Base-by-base conservation (phyloP, 139 green algal genomes). In the Volvox reticuliferus region DNA sequence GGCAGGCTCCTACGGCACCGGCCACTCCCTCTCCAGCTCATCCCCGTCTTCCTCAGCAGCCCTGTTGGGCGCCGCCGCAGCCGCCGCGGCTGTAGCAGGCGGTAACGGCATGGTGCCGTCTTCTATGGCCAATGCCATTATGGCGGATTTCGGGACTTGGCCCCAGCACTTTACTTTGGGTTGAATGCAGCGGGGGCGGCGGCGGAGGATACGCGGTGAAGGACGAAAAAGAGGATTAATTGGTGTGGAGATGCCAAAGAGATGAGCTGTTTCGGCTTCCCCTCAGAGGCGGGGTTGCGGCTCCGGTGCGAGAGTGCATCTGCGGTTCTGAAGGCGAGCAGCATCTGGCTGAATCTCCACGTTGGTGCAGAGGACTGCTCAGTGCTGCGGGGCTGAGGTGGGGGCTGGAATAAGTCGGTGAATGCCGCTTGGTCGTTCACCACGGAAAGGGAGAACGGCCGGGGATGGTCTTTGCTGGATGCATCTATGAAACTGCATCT, bases 71-170 rank as follows among this genome's bases (percentile, higher is more conserved):
- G 86, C 86, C 30, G 86, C 86, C 18, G 86, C 86, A 13, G 86
- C 86, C 6, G 86, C 73, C 20, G 86, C 62, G 21, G 62, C 22
- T 0, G 82, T 20, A 17, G 65, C 65, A 24, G 65, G 65, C 65
- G 65, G 65, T 2, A 33, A 13, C 28, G 32, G 32, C 35, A 88
- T 89, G 85, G 85, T 82, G 6, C 69, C 69, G 18, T 30, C 71
- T 77, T 76, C 73, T 22, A 83, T 90, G 86, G 86, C 86, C 19
- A 55, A 50, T 22, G 73, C 73, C n/a, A 44, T 90, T 6, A 89
- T 89, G 85, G 85, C 85, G 18, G 86, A 90, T 32, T 90, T 84
- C 19, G 5, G 20, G 12, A 32, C 17, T 19, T 90, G 86, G 86
- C 71, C 71, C 2, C 73, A 83, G 71, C 50, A 32, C 35, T 90